These are phyloP conservation scores for Chlorophyllum brunneum DNA, from an alignment of 768 basidiomycete genomes.

Conservation along the genomic window DNA sequence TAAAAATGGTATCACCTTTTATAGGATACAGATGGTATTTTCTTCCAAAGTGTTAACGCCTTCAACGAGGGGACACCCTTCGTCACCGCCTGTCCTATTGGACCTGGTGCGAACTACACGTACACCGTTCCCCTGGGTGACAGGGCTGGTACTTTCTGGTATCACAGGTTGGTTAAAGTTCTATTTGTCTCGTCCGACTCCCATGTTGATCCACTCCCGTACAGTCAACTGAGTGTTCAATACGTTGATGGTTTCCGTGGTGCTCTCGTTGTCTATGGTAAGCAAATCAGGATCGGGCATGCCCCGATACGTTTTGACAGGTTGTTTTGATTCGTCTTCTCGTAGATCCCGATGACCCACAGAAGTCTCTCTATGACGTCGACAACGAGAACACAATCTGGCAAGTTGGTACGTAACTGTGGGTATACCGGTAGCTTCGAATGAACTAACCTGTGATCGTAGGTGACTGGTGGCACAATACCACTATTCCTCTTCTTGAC, in stretches of 20 bases:
- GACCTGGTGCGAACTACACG: conserved; percentile 23
- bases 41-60: conserved; percentile 17
- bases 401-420: conserved; percentile 26
- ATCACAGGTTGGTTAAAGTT: conserved; percentile 19
- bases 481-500: conserved; percentile 17
- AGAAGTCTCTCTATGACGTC: conserved; percentile 24
- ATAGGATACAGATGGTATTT: conserved; percentile 19
- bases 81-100: conserved; percentile 28
- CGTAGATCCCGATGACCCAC: conserved; percentile 41
- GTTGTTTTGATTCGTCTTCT: too few relatives aligned
- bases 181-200: neutral
- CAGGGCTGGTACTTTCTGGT: conserved; percentile 32
- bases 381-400: conserved; percentile 41
- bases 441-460: conserved; percentile 30
- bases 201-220: neutral
- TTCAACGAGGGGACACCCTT: conserved; percentile 25
- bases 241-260: conserved; percentile 47
- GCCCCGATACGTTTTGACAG: too few relatives aligned
- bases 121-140: conserved; percentile 23
- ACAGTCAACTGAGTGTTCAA: conserved; percentile 23
- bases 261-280: conserved; percentile 31
- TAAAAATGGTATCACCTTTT: neutral
- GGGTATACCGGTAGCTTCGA: conserved; percentile 20
- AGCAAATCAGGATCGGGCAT: too few relatives aligned
- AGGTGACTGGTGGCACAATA: conserved; percentile 31